phyloP scores from a whole-genome alignment of 768 basidiomycete genomes.

The Tricholomella constricta region DNA sequence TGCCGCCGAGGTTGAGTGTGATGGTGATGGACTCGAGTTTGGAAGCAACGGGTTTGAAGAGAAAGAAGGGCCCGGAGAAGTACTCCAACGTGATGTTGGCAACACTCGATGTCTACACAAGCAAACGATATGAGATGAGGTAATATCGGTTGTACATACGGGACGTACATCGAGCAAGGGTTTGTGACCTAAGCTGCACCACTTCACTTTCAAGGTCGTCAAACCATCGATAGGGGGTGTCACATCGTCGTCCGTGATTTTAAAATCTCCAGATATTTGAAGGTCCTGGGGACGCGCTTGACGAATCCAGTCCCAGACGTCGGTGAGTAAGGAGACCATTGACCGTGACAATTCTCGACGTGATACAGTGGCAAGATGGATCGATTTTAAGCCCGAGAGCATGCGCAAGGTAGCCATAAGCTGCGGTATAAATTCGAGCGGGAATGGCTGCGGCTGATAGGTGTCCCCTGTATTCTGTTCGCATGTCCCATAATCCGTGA shows the following conservation, averaged over 20 bases:
- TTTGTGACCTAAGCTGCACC: background rate
- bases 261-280: background rate
- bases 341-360: background rate
- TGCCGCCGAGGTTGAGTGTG: background rate
- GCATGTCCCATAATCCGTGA: background rate
- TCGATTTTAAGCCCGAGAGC: background rate
- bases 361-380: too few relatives aligned
- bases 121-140: too few relatives aligned
- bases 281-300: background rate
- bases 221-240: background rate
- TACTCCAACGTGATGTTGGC: too few relatives aligned
- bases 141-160: background rate
- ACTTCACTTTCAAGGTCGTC: background rate
- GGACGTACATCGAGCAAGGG: background rate
- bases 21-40: background rate
- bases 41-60: background rate
- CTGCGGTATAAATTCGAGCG: background rate
- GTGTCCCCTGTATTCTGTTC: too few relatives aligned
- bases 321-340: background rate
- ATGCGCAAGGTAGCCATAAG: background rate
- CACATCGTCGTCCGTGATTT: background rate
- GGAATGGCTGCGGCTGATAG: background rate
- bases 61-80: too few relatives aligned
- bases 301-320: slow-evolving; percentile 1
- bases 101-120: too few relatives aligned